phyloP scores from a whole-genome alignment of 208 protist species.

The Porcisia hertigi region DNA sequence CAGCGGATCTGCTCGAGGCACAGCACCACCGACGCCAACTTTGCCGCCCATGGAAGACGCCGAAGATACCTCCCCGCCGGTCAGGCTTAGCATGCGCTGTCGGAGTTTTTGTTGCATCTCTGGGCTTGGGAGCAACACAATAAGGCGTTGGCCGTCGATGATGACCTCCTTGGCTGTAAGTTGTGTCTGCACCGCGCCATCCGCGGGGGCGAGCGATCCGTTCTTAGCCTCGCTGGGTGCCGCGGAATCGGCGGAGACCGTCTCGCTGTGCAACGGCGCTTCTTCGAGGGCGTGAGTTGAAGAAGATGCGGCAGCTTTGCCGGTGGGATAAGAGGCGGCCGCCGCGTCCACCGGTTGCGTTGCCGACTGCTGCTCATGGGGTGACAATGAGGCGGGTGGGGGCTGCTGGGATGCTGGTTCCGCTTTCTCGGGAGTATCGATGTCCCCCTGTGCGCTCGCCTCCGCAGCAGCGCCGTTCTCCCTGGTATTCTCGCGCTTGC shows the following conservation, averaged over 20 bases:
- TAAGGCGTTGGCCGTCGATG: conserved; percentile 55
- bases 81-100: conserved; percentile 26
- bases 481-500: background rate
- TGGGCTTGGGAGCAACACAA: conserved; percentile 56
- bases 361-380: background rate
- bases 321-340: background rate
- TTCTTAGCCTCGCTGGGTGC: background rate
- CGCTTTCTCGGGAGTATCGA: background rate
- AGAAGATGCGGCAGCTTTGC: background rate
- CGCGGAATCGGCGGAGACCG: background rate
- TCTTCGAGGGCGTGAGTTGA: background rate
- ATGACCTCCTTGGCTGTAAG: conserved; percentile 46
- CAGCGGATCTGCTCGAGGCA: background rate
- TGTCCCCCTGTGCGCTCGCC: background rate
- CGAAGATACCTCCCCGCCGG: background rate
- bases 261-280: background rate
- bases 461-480: background rate
- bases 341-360: background rate
- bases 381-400: background rate
- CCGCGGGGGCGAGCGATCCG: background rate
- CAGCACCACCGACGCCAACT: too few species aligned
- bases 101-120: conserved; percentile 56
- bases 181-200: conserved; percentile 25
- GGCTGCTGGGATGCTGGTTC: background rate
- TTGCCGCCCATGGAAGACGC: background rate